Percentiles rank a stretch among this genome's conserved stretches.
Conservation (phyloP, 2,329 filamentous ascomycete genomes). For the Magnaporthales sp. region DNA sequence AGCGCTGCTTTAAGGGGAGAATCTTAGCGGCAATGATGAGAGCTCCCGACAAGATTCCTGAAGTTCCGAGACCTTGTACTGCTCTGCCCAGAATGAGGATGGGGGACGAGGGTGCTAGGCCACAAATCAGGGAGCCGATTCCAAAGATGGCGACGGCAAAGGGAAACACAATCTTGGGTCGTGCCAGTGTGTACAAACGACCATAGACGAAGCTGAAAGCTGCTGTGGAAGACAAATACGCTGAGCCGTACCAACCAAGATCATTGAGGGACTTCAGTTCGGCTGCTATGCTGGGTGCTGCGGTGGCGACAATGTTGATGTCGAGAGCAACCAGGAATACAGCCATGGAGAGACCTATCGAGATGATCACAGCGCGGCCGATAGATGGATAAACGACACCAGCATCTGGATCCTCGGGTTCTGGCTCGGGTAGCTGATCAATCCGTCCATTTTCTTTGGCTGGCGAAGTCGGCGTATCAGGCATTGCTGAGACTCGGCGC, state of each 20-base stretch:
- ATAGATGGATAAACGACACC: neutral
- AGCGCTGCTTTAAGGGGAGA: constrained; percentile 13
- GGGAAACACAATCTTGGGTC: constrained; percentile 35
- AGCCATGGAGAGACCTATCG: neutral
- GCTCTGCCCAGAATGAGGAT: constrained; percentile 44
- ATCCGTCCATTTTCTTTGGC: too few species aligned
- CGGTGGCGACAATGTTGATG: constrained; percentile 6
- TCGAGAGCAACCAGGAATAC: constrained; percentile 1
- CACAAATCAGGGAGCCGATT: constrained; percentile 25
- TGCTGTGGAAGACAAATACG: constrained; percentile 12
- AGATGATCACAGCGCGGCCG: neutral
- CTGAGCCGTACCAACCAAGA: constrained; percentile 14
- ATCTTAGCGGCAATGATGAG: constrained; percentile 28
- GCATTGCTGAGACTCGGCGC: neutral
- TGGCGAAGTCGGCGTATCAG: neutral
- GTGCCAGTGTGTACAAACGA: constrained; percentile 29
- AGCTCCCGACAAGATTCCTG: constrained; percentile 40
- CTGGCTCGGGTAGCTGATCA: neutral
- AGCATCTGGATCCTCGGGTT: neutral
- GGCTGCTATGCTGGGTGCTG: constrained; percentile 13
- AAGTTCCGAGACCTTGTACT: constrained; percentile 42
- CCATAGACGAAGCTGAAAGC: constrained; percentile 27
- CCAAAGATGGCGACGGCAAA: constrained; percentile 29
- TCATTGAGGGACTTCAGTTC: constrained; percentile 12
- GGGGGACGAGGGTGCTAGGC: constrained; percentile 33